Evolutionary conservation across 2,329 filamentous ascomycete genomes (phyloP).

Genomic region (Thielaviopsis euricoi): DNA sequence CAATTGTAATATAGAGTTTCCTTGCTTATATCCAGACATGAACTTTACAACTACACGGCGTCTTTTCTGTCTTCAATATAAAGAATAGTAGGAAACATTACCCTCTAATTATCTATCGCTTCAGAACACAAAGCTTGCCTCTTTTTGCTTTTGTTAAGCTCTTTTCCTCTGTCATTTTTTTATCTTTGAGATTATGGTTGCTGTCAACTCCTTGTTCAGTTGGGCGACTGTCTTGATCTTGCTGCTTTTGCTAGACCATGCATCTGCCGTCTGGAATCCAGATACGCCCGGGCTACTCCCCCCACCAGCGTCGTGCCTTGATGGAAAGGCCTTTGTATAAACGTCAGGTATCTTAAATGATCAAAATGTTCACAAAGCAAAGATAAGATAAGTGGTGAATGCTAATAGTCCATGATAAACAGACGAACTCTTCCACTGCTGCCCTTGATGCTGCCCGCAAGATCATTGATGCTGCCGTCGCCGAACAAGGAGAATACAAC

Average conservation of each 20-base stretch:
- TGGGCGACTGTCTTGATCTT: background rate
- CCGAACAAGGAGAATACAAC: conserved; percentile 4
- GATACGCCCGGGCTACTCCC: background rate
- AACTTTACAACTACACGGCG: too few relatives aligned
- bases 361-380: background rate
- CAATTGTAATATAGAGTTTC: too few relatives aligned
- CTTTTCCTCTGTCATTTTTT: too few relatives aligned
- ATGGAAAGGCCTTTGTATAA: background rate
- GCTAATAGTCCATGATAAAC: background rate
- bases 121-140: too few relatives aligned
- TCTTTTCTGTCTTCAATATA: too few relatives aligned
- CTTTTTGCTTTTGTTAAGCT: too few relatives aligned
- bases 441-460: background rate
- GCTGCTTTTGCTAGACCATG: background rate
- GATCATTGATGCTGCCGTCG: conserved; percentile 1
- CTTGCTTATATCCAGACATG: too few relatives aligned
- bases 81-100: too few relatives aligned
- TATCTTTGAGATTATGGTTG: background rate
- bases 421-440: background rate
- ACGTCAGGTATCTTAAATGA: background rate
- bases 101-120: too few relatives aligned
- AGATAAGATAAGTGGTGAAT: background rate
- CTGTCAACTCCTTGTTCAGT: background rate
- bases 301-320: background rate
- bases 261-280: background rate